These are phyloP conservation scores for Polyplosphaeria fusca DNA, from an alignment of 495 filamentous ascomycete genomes.

Conservation along the genomic window DNA sequence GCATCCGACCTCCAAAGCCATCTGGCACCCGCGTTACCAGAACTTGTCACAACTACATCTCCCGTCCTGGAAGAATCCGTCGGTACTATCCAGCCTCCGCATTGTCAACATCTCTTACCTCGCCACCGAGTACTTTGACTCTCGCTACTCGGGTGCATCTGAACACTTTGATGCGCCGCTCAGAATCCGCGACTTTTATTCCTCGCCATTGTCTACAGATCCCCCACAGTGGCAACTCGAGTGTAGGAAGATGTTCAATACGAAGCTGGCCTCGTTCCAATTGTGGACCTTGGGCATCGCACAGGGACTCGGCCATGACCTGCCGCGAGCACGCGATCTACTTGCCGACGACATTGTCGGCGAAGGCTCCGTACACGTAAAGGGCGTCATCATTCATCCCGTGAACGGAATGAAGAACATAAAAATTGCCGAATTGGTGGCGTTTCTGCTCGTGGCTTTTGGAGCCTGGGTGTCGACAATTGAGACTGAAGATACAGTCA, in stretches of 20 bases:
- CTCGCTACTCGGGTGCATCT: background rate
- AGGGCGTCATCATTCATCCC: slow-evolving; percentile 6
- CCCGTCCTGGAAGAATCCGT: slow-evolving; percentile 3
- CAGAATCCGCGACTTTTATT: slow-evolving; percentile 8
- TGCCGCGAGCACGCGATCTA: slow-evolving; percentile 6
- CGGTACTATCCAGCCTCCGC: slow-evolving; percentile 9
- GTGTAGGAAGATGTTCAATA: slow-evolving; percentile 10
- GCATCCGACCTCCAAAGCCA: background rate
- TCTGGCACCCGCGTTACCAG: slow-evolving; percentile 20
- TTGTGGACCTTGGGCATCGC: slow-evolving; percentile 1
- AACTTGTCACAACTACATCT: slow-evolving; percentile 5
- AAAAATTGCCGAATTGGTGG: background rate
- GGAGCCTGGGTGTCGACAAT: background rate
- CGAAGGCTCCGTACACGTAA: background rate
- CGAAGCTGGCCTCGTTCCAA: slow-evolving; percentile 7
- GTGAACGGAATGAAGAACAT: slow-evolving; percentile 8
- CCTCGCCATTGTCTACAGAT: slow-evolving; percentile 2
- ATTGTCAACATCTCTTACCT: slow-evolving; percentile 14
- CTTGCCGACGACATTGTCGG: background rate
- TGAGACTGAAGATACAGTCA: background rate
- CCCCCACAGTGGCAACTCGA: slow-evolving; percentile 16
- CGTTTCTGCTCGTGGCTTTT: background rate
- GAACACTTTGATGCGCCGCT: slow-evolving; percentile 14
- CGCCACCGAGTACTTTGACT: slow-evolving; percentile 7
- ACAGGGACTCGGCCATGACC: slow-evolving; percentile 5